Evolutionary conservation across 2,329 filamentous ascomycete species (phyloP), one percentile per base, ranked within the genome.

Genomic region (Cryphonectria carpinicola): DNA sequence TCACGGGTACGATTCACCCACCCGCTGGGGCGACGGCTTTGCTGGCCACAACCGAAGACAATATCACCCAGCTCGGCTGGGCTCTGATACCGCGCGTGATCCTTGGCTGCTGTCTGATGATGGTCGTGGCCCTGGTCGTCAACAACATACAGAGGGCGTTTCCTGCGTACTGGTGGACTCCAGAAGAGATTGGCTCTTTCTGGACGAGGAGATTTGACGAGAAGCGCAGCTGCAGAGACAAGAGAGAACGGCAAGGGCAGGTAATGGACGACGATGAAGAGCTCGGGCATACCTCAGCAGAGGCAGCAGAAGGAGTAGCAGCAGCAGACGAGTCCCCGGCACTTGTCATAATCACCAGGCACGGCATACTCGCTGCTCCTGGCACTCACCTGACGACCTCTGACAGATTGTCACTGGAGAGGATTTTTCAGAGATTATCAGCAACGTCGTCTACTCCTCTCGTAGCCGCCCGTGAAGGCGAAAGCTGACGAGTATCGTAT

Each of bases 11-110:
- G 0, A 84, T 92, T 0, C 91, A 94, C 74, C 92, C 92, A 0
- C 92, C 92, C 0, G 92, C 91, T 0, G 92, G 92, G 5, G 92
- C 92, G 11, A 94, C 92, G 0, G 92, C 91, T 0, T 80, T 95
- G 1, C 81, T 94, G 37, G 90, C 91, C 0, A 89, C 91, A 0
- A 84, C 89, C 1, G 88, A 90, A 70, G 81, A 85, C 2, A 81
- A 83, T 1, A 81, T 89, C 1, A 82, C 84, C 13, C 74, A 76
- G 0, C 79, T 94, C 14, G 91, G 91, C n/a, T 94, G 92, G 92
- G 88, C 85, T 71, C 79, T 93, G 17, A 77, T 94, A 7, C 87
- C 89, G 0, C 81, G 93, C 7, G 84, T 93, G 25, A 67, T 91
- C 52, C 80, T 94, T 32, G 89, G 87, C 4, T 86, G 84, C 64